Evolutionary conservation across 1,139 yeast genomes (phyloP), one percentile per base, ranked within the genome.

Genomic region (Hanseniaspora sp.): DNA sequence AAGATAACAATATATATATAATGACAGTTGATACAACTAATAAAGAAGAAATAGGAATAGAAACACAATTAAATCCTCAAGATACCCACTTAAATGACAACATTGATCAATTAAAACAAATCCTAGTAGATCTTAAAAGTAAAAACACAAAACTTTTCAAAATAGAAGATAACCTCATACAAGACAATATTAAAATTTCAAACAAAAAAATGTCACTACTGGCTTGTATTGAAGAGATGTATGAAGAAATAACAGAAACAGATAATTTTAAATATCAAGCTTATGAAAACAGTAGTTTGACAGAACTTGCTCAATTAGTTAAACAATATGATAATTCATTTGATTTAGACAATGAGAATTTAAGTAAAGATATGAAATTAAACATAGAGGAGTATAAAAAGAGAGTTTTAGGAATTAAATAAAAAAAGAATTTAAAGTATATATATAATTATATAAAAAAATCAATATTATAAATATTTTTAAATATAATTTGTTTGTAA

Each of bases 141-240:
- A 17, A 46, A 43, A 29, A 18, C 30, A 13, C 13, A 23, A 33
- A 49, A 43, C 39, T 40, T 34, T 17, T 23, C 38, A 30, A 49
- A 49, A 49, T 49, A 15, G 43, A 43, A 18, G 44, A 49, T 18
- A 49, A 49, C 12, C 39, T 49, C 11, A 44, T 42, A 15, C 45
- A 49, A n/a, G 53, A 49, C 29, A 45, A 43, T 7, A 13, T 31
- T 5, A 43, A 39, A 18, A 35, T 49, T 6, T 17, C 39, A 8
- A 49, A 49, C 31, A 49, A 49, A 18, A 38, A n/a, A 11, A 49
- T 49, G 53, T 49, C 53, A 3, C 33, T 49, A 9, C 7, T 49
- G 28, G 28, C 48, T 1, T 37, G 39, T 5, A 29, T 43, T n/a
- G 53, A 49, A 31, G 53, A 49, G 15, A 29, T 49, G 33, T 38